These are phyloP conservation scores for Wickerhamomyces chambardii DNA, from an alignment of 805 yeast species.

Conservation along the genomic window DNA sequence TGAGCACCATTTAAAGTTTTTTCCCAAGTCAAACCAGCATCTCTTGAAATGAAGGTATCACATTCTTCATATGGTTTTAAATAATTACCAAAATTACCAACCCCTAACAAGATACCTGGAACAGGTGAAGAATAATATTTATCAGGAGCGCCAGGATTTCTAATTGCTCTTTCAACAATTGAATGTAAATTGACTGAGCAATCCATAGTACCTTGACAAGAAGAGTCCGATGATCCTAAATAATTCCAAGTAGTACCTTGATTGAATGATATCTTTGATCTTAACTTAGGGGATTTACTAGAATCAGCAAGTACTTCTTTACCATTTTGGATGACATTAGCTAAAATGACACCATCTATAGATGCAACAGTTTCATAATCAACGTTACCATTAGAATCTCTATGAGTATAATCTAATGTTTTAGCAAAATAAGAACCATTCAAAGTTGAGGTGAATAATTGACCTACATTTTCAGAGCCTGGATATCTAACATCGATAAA, in stretches of 20 bases:
- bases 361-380: conserved; percentile 33
- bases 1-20: conserved; percentile 43
- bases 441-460: conserved; percentile 29
- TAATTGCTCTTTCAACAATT: conserved; percentile 18
- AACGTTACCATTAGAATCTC: conserved; percentile 16
- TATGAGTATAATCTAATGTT: conserved; percentile 31
- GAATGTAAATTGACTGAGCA: conserved; percentile 29
- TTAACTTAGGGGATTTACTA: conserved; percentile 5
- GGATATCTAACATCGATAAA: conserved; percentile 26
- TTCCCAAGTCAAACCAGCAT: conserved; percentile 74
- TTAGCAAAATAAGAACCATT: conserved; percentile 42
- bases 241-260: conserved; percentile 27
- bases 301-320: conserved; percentile 4
- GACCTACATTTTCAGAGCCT: conserved; percentile 16
- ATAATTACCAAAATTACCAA: conserved; percentile 27
- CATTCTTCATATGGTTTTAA: conserved; percentile 17
- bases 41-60: conserved; percentile 57
- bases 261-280: conserved; percentile 26
- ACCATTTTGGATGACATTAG: conserved; percentile 24
- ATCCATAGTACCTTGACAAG: conserved; percentile 17
- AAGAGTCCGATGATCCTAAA: conserved; percentile 14
- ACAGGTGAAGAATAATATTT: conserved; percentile 28
- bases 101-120: conserved; percentile 35
- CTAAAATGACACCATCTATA: conserved; percentile 57
- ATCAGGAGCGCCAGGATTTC: conserved; percentile 14